Percentiles rank a stretch among this genome's conserved stretches.
phyloP scores from a whole-genome alignment of 2,329 filamentous ascomycete species.

The Epichloe sylvatica region DNA sequence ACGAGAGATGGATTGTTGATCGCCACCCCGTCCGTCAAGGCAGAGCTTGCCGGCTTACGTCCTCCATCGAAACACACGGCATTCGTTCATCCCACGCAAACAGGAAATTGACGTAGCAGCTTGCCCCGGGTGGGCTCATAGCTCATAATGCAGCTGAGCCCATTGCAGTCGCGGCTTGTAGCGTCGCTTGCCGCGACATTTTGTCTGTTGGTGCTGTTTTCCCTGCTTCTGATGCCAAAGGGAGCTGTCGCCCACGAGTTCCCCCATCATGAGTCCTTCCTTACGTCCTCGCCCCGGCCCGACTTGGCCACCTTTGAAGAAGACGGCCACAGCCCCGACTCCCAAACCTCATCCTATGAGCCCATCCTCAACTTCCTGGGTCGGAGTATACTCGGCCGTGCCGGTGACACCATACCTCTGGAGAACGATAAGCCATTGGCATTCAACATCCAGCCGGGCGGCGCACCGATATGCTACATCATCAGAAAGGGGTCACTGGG shows the following conservation, averaged over 20 bases:
- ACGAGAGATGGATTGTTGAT: not conserved
- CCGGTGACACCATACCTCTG: constrained; percentile 35
- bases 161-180: constrained; percentile 57
- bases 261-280: constrained; percentile 5
- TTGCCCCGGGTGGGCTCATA: not conserved
- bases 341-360: constrained; percentile 32
- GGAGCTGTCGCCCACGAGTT: constrained; percentile 50
- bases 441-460: constrained; percentile 48
- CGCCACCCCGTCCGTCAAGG: not conserved
- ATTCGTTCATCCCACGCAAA: not conserved
- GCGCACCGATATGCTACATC: constrained; percentile 32
- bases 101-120: not conserved
- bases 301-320: not conserved
- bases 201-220: constrained; percentile 45
- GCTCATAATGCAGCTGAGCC: constrained; percentile 45
- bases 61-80: not conserved
- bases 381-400: constrained; percentile 48
- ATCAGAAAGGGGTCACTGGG: constrained; percentile 18
- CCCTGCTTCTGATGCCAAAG: constrained; percentile 43
- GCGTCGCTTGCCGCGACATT: constrained; percentile 50
- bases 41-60: not conserved
- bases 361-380: constrained; percentile 48
- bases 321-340: not conserved
- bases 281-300: not conserved
- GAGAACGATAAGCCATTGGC: constrained; percentile 50